phyloP scores from a whole-genome alignment of 2,329 filamentous ascomycete genomes.

The Aspergillus sp. region DNA sequence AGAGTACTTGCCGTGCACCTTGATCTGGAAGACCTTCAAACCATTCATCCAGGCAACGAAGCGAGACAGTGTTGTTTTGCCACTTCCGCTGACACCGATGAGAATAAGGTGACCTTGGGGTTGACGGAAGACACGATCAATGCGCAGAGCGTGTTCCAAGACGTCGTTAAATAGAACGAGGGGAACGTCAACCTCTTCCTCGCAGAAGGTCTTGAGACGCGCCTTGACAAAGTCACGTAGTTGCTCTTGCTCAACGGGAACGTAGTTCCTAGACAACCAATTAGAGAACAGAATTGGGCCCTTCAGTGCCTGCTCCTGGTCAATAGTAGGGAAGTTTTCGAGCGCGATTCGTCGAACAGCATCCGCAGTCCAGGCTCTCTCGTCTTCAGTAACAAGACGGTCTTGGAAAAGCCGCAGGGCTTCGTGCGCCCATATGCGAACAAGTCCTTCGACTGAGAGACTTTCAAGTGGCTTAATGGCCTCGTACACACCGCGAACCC shows the following conservation, averaged over 20 bases:
- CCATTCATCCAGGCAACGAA: conserved; percentile 99
- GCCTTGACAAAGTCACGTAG: conserved; percentile 97
- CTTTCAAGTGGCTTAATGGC: conserved; percentile 89
- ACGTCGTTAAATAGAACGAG: conserved; percentile 99
- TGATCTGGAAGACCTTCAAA: conserved; percentile 98
- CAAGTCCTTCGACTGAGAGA: conserved; percentile 82
- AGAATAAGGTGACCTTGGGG: conserved; percentile 97
- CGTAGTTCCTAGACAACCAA: conserved; percentile 98
- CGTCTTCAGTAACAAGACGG: conserved; percentile 89
- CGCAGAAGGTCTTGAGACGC: conserved; percentile 94
- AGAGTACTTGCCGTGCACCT: conserved; percentile 98
- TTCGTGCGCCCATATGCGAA: conserved; percentile 98
- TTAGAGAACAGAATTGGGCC: conserved; percentile 98
- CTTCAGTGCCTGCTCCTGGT: conserved; percentile 82
- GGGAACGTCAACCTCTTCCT: conserved; percentile 98
- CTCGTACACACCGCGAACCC: conserved; percentile 97
- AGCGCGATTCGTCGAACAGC: conserved; percentile 81
- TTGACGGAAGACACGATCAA: conserved; percentile 97
- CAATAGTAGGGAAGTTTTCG: conserved; percentile 92
- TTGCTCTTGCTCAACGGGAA: conserved; percentile 92
- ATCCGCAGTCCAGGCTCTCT: conserved; percentile 92
- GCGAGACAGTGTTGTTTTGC: conserved; percentile 95
- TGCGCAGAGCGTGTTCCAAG: conserved; percentile 93
- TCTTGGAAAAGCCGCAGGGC: conserved; percentile 95
- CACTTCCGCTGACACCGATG: conserved; percentile 96